Percentiles rank a stretch among this genome's conserved stretches.
Evolutionary conservation across 2,329 filamentous ascomycete species (phyloP).

Genomic region (Xylariaceae sp.): DNA sequence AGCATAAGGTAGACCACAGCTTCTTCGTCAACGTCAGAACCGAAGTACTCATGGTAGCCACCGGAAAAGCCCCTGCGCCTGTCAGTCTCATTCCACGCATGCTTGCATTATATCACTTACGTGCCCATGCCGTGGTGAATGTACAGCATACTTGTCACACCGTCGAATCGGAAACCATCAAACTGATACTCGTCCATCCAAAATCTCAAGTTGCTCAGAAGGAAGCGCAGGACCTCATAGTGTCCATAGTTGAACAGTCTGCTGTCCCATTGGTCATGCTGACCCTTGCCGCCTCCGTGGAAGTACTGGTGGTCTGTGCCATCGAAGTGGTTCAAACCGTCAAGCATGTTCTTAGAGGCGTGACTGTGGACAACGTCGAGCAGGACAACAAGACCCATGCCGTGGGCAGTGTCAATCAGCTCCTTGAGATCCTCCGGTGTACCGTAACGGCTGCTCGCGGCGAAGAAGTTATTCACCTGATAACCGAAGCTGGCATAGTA

Average conservation of each 20-base stretch:
- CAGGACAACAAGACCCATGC: slow-evolving; percentile 82
- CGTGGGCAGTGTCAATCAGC: slow-evolving; percentile 89
- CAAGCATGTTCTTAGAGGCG: slow-evolving; percentile 93
- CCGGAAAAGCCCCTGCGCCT: slow-evolving; percentile 80
- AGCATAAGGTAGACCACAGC: slow-evolving; percentile 93
- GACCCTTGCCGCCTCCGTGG: slow-evolving; percentile 76
- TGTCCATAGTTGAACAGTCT: slow-evolving; percentile 94
- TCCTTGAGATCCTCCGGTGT: slow-evolving; percentile 93
- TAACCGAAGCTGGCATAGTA: slow-evolving; percentile 99
- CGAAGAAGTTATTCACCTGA: slow-evolving; percentile 98
- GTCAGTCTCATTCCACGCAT: slow-evolving; percentile 23
- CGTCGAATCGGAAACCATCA: slow-evolving; percentile 96
- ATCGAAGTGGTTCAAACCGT: slow-evolving; percentile 94
- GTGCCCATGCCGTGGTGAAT: slow-evolving; percentile 93
- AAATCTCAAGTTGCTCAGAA: slow-evolving; percentile 91
- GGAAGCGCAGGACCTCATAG: slow-evolving; percentile 91
- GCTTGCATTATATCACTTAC: slow-evolving; percentile 46
- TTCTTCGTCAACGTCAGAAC: slow-evolving; percentile 81
- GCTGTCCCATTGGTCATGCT: slow-evolving; percentile 93
- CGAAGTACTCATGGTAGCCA: slow-evolving; percentile 98
- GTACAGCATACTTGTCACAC: slow-evolving; percentile 98
- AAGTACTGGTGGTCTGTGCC: slow-evolving; percentile 95
- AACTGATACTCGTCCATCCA: slow-evolving; percentile 99
- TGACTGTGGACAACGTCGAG: slow-evolving; percentile 97
- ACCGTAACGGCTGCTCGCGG: slow-evolving; percentile 91